Evolutionary conservation across 139 green algal genomes (phyloP), one percentile per base, ranked within the genome.

Genomic region (Micromonas commoda): DNA sequence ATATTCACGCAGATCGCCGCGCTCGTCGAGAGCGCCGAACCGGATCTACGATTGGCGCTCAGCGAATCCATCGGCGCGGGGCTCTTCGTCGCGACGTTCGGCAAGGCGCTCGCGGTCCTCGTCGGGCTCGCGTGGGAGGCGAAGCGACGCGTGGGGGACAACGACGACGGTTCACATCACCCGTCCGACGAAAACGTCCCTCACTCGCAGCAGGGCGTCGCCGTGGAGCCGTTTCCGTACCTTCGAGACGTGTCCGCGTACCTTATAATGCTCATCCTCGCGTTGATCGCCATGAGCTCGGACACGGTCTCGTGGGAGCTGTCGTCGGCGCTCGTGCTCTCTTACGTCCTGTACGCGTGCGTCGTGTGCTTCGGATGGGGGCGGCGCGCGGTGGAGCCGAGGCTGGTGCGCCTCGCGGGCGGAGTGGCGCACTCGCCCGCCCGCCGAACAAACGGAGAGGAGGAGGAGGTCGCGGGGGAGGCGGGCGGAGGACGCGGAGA

Each of bases 1-100:
- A 64, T 89, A 24, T 89, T 92, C 77, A 90, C 86, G 28, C 82
- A 73, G 65, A 28, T 73, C 23, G 65, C 65, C 1, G 65, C 65
- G 31, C 28, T 73, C 23, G n/a, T 21, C n/a, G 29, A 28, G n/a
- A 73, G 65, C 65, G 65, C 28, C 23, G 31, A 39, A 37, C 31
- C 32, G 31, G 65, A 73, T 73, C 26, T 73, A 2, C 28, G n/a
- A 37, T 39, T 73, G 2, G 65, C 65, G 32, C 28, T 73, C 23
- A 39, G 65, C 65, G 65, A 73, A 73, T 53, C 31, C 2, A n/a
- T 73, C 3, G 65, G 65, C 2, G 31, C 65, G 2, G 65, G 65
- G 2, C n/a, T 73, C 29, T 73, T 28, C 65, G 32, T 39, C 65
- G 28, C 24, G 28, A 37, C 65, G 31, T 28, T 73, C 29, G 28